Base-by-base conservation (phyloP, 2,329 filamentous ascomycete genomes). In the Rhexocercosporidium sp. region DNA sequence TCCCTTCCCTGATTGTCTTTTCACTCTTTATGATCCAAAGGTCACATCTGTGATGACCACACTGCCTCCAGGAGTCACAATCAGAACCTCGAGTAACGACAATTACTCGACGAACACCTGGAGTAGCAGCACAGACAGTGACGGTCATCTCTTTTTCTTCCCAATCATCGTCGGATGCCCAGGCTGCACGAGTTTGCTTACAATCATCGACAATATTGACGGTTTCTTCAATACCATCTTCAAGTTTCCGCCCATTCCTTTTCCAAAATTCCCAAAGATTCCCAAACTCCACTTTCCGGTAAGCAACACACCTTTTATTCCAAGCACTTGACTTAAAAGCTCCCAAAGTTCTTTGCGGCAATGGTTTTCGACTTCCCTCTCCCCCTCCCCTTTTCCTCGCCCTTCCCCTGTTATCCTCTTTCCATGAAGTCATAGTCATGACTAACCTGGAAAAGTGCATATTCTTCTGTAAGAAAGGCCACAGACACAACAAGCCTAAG, bases 401-500 rank as follows among this genome's bases (percentile, higher is more conserved):
- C 34, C 34, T 39, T 39, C 34, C 8, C 34, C 14, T 39, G 34
- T 39, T 39, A 8, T 14, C 14, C 8, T 9, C 8, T 39, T 39
- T 39, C 39, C 12, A 46, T 18, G 3, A 31, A 20, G 18, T 46
- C 16, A 46, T 20, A 20, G 9, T n/a, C 18, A 46, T 20, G 16
- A 3, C 44, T 46, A 46, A 46, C 20, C 4, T n/a, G 7, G 5
- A 46, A 20, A 12, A 57, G 53, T 57, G 53, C 31, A 25, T 57
- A 29, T 57, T 57, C 53, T 57, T 57, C 53, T 57, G 53, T 7
- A 34, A 57, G n/a, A 57, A 57, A 39, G 53, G 53, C 20, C 31
- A 39, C 3, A 57, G 16, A 14, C 31, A 57, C n/a, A 29, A 57
- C n/a, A 57, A 57, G 53, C n/a, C 34, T 1, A 57, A 57, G 53